Percentiles rank a stretch among this genome's conserved stretches.
Conservation (phyloP, 768 basidiomycete genomes). For the Trametes punicea region DNA sequence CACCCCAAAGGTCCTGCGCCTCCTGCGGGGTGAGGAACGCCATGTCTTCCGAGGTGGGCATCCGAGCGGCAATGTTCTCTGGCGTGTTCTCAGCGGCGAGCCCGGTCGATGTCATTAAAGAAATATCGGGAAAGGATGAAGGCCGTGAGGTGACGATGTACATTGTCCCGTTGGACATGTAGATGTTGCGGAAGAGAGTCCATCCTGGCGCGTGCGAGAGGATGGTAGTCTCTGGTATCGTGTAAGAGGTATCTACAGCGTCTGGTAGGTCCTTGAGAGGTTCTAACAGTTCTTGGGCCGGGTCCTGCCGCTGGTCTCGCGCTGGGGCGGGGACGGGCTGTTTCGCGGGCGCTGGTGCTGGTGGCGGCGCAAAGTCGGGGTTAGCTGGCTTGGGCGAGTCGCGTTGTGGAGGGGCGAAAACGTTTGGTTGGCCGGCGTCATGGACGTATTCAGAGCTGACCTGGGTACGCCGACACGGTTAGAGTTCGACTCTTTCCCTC, state of each 20-base stretch:
- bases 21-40: conserved; percentile 55
- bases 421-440: conserved; percentile 1
- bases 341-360: background rate
- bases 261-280: background rate
- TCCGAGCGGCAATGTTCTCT: conserved; percentile 62
- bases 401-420: conserved; percentile 4
- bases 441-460: conserved; percentile 13
- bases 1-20: conserved; percentile 62
- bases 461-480: background rate
- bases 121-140: conserved; percentile 42
- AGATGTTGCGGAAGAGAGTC: conserved; percentile 81
- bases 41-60: conserved; percentile 65
- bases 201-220: conserved; percentile 74
- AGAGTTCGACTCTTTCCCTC: background rate
- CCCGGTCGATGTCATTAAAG: conserved; percentile 66
- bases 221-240: conserved; percentile 52
- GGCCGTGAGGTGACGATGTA: conserved; percentile 57
- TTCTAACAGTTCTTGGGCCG: conserved; percentile 3
- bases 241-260: conserved; percentile 19
- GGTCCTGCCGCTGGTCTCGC: conserved; percentile 1
- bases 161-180: conserved; percentile 81
- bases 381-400: conserved; percentile 6
- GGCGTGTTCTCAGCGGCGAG: conserved; percentile 53
- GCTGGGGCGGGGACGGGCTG: conserved; percentile 12
- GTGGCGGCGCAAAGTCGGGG: background rate